Base-by-base conservation (phyloP, 768 basidiomycete species). In the Coprinellus micaceus region DNA sequence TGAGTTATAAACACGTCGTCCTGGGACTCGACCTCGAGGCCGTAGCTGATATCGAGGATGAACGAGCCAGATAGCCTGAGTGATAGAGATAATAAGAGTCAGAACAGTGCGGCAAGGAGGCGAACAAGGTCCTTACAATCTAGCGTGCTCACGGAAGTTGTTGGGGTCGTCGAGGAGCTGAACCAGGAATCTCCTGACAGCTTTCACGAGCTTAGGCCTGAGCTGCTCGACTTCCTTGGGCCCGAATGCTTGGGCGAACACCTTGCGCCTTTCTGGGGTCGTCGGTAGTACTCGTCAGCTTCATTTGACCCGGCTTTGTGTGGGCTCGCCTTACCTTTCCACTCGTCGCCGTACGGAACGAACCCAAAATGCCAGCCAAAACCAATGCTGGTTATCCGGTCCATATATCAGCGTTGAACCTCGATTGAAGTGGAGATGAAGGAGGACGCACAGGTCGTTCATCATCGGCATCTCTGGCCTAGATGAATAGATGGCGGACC, bases 1-100 rank as follows among this genome's bases (percentile, higher is more conserved):
- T 69, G 58, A 7, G 55, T 37, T 22, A 71, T 61, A 45, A 67
- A 69, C 24, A 61, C 55, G 56, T 71, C 70, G 11, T 66, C 56
- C 9, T 51, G 19, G 13, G 29, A 19, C 21, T 33, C 36, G 19
- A 51, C 33, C 1, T 51, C 49, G 21, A 51, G 15, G 15, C 49
- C 49, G 30, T 51, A 51, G 30, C 30, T 19, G 15, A 37, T 37
- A 15, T 37, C 49, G 4, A 51, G 33, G 30, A 51, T 51, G 33
- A 51, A 51, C 10, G 49, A 21, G 10, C 45, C 45, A 4, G 45
- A 4, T 10, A 47, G 24, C 24, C 45, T 47, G 21, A 10, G 4
- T 6, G 33, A 6, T 6, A 33, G 22, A 7, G 9, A 47, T 47
- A 22, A 22, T 28, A 24, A 9, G 6, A 26, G n/a, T 7, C 40